Conservation (phyloP, 805 yeast species). For the Wickerhamomyces subpelliculosus region DNA sequence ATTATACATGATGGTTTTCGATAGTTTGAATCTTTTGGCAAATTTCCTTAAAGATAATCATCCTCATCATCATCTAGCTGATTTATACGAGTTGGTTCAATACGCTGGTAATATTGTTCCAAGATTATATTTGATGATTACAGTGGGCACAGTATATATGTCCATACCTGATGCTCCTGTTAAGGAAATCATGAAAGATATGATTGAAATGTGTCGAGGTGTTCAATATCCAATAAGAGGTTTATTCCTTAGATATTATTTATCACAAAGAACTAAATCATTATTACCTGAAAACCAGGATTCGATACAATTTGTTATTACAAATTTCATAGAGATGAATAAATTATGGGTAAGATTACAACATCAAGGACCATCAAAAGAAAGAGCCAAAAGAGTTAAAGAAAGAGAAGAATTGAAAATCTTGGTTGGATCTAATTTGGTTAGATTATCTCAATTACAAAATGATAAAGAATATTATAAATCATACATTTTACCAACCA, state of each 20-base stretch:
- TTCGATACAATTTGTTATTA: conserved; percentile 70
- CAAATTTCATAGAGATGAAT: conserved; percentile 95
- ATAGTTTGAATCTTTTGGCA: conserved; percentile 66
- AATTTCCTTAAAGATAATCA: conserved; percentile 60
- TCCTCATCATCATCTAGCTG: conserved; percentile 69
- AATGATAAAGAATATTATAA: conserved; percentile 46
- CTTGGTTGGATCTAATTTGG: conserved; percentile 87
- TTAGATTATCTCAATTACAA: conserved; percentile 79
- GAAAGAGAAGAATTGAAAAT: conserved; percentile 89
- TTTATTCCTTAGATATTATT: conserved; percentile 78
- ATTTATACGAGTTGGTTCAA: conserved; percentile 89
- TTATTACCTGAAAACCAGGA: conserved; percentile 42
- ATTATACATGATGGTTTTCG: conserved; percentile 76
- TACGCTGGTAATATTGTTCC: conserved; percentile 93
- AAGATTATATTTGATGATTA: conserved; percentile 87
- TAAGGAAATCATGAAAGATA: conserved; percentile 83
- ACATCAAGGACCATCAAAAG: conserved; percentile 90
- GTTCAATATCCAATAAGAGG: conserved; percentile 95
- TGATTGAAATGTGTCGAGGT: conserved; percentile 97
- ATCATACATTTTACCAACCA: conserved; percentile 59
- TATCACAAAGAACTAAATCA: conserved; percentile 71
- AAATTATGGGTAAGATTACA: conserved; percentile 95
- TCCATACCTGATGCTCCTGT: conserved; percentile 70
- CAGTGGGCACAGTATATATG: conserved; percentile 89
- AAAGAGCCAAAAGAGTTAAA: conserved; percentile 59